phyloP scores from a whole-genome alignment of 257 asterid species.

The Lithospermum erythrorhizon region DNA sequence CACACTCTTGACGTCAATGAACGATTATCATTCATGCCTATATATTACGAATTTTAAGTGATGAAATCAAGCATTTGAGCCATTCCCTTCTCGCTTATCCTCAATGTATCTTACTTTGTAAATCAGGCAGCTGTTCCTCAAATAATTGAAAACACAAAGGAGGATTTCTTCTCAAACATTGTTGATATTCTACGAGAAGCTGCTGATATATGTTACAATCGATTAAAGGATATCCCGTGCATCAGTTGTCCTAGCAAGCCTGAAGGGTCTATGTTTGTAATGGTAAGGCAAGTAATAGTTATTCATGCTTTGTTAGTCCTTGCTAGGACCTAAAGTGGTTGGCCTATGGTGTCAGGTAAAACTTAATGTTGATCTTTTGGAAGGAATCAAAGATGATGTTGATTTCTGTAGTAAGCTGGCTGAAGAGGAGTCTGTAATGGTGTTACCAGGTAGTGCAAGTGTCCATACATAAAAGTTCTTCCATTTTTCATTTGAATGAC shows the following conservation, averaged over 20 bases:
- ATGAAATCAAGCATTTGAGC: background rate
- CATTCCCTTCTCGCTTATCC: background rate
- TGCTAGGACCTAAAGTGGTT: background rate
- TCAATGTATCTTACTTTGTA: background rate
- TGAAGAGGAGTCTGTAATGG: constrained; percentile 56
- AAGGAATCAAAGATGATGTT: constrained; percentile 50
- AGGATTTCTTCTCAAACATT: constrained; percentile 43
- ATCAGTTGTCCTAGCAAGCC: constrained; percentile 77
- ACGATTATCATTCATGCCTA: too few relatives aligned
- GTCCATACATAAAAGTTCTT: background rate
- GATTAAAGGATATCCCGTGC: constrained; percentile 49
- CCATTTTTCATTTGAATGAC: background rate
- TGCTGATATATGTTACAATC: constrained; percentile 39
- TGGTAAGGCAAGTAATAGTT: constrained; percentile 36
- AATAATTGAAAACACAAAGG: constrained; percentile 45
- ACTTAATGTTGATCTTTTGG: constrained; percentile 42
- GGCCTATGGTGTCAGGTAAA: constrained; percentile 32
- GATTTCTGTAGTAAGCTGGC: constrained; percentile 72
- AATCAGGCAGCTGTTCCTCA: constrained; percentile 63
- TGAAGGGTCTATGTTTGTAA: constrained; percentile 72
- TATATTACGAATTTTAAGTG: too few relatives aligned
- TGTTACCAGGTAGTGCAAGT: constrained; percentile 48
- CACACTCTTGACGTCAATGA: too few relatives aligned
- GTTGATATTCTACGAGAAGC: constrained; percentile 33
- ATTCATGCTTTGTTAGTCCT: background rate